Evolutionary conservation across 805 yeast genomes (phyloP).

Genomic region (Yarrowia sp.): DNA sequence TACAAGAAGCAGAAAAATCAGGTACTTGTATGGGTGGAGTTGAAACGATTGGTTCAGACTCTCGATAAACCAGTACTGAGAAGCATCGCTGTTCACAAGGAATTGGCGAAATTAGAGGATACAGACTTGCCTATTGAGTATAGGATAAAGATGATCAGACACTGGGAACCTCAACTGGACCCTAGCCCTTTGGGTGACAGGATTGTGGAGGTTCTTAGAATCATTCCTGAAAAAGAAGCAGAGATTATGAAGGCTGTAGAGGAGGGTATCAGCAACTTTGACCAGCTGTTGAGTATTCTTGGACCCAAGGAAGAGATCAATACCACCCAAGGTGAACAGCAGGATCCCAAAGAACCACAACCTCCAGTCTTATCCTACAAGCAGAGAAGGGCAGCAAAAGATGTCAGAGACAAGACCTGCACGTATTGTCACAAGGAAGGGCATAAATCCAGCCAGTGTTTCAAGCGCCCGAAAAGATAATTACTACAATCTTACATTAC

Average conservation of each 20-base stretch:
- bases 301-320: constrained; percentile 4
- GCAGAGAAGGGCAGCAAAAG: constrained; percentile 34
- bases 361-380: constrained; percentile 8
- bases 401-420: constrained; percentile 20
- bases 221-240: constrained; percentile 20
- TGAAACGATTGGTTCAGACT: constrained; percentile 13
- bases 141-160: constrained; percentile 18
- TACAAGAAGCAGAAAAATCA: constrained; percentile 23
- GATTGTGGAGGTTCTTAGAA: constrained; percentile 5
- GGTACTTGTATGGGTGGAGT: constrained; percentile 24
- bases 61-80: constrained; percentile 17
- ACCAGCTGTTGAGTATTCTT: constrained; percentile 1
- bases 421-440: constrained; percentile 29
- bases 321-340: too few relatives aligned
- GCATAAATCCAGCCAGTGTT: constrained; percentile 28
- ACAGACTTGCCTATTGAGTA: constrained; percentile 22
- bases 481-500: too few relatives aligned
- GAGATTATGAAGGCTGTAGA: constrained; percentile 24
- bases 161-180: constrained; percentile 34
- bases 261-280: constrained; percentile 20
- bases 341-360: not conserved
- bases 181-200: constrained; percentile 32
- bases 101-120: constrained; percentile 17
- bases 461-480: constrained; percentile 27
- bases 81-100: constrained; percentile 28